These are phyloP conservation scores for Cerioporus squamosus DNA, from an alignment of 1,284 basidiomycete genomes.

Conservation along the genomic window DNA sequence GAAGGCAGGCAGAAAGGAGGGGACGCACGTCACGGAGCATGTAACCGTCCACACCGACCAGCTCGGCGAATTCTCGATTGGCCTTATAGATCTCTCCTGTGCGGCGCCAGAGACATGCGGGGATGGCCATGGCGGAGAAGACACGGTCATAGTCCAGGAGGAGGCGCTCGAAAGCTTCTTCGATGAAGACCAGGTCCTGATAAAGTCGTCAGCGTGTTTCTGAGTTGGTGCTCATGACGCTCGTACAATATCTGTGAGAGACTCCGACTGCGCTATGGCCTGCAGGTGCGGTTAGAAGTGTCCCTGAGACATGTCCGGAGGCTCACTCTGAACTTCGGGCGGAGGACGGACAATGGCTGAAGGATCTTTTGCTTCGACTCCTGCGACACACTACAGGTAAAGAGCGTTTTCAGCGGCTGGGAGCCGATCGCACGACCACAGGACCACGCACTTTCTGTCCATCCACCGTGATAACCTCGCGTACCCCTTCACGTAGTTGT, in stretches of 20 bases:
- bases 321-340: constrained; percentile 89
- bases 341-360: constrained; percentile 86
- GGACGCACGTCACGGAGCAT: constrained; percentile 76
- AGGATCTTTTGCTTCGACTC: constrained; percentile 91
- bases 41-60: constrained; percentile 83
- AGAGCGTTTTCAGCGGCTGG: neutral
- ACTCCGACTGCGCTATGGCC: constrained; percentile 81
- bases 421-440: neutral
- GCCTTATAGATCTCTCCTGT: constrained; percentile 99
- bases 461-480: constrained; percentile 92
- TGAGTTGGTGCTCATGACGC: neutral
- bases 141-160: constrained; percentile 96
- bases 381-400: constrained; percentile 70
- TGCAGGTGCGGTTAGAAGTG: constrained; percentile 33
- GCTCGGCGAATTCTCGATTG: constrained; percentile 91
- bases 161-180: constrained; percentile 96
- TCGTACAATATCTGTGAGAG: constrained; percentile 82
- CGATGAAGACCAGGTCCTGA: constrained; percentile 95
- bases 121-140: constrained; percentile 95
- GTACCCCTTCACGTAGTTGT: constrained; percentile 96
- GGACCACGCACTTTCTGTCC: constrained; percentile 77
- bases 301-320: neutral
- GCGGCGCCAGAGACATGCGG: constrained; percentile 94
- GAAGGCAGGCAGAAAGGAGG: constrained; percentile 28
- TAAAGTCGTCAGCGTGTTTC: constrained; percentile 10